These are phyloP conservation scores for Penicillium oxalicum DNA, from an alignment of 2,329 filamentous ascomycete genomes.

Conservation along the genomic window DNA sequence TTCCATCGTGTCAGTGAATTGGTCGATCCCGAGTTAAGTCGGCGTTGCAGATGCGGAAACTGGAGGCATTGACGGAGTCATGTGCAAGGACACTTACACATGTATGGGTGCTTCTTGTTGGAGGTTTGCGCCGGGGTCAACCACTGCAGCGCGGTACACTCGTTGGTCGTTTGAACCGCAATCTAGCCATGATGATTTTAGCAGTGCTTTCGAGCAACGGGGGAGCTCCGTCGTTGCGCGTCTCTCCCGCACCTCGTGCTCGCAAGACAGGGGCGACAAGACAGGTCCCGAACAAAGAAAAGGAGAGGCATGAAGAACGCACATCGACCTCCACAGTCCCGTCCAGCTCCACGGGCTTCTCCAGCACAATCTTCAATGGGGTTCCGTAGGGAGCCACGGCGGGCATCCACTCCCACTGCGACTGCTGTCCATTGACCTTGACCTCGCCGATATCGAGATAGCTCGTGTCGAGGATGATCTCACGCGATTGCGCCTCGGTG, in stretches of 20 bases:
- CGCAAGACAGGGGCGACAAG: too few relatives aligned
- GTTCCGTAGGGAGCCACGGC: constrained; percentile 63
- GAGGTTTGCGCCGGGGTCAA: constrained; percentile 87
- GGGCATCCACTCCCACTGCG: constrained; percentile 64
- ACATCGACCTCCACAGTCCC: constrained; percentile 46
- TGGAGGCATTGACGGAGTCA: neutral
- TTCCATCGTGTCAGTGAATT: neutral
- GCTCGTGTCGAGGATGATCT: constrained; percentile 85
- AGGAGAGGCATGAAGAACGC: constrained; percentile 11
- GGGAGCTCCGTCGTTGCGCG: too few relatives aligned
- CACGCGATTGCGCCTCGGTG: constrained; percentile 64
- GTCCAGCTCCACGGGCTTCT: constrained; percentile 42
- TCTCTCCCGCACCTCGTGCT: too few relatives aligned
- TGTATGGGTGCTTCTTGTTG: constrained; percentile 92
- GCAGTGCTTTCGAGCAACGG: too few relatives aligned
- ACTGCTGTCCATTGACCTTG: constrained; percentile 59
- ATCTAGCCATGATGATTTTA: constrained; percentile 43
- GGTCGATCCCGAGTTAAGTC: too few relatives aligned
- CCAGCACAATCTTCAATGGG: constrained; percentile 45
- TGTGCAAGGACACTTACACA: constrained; percentile 52
- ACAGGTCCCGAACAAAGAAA: neutral
- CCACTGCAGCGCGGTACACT: constrained; percentile 93
- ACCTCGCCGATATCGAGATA: constrained; percentile 68
- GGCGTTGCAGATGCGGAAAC: too few relatives aligned
- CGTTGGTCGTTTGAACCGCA: constrained; percentile 70